Conservation (phyloP, 768 basidiomycete species). For the Collybia mongolica region DNA sequence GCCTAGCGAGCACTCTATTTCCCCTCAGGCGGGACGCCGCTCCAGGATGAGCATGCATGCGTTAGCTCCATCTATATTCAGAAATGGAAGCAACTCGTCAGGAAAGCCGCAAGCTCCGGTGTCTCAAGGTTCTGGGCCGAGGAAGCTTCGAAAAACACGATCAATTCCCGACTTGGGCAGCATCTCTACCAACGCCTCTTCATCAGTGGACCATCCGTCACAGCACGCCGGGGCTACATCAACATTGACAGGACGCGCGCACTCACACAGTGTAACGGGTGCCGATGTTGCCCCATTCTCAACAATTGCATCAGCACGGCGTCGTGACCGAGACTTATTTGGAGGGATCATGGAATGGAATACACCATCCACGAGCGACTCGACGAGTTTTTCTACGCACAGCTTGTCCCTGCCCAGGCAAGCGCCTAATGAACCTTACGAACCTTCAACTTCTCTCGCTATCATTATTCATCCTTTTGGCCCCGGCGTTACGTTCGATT, state of each 20-base stretch:
- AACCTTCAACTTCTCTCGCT: conserved; percentile 19
- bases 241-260: conserved; percentile 50
- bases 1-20: conserved; percentile 33
- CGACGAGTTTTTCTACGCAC: conserved; percentile 32
- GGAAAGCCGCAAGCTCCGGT: conserved; percentile 25
- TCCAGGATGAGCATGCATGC: conserved; percentile 72
- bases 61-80: conserved; percentile 46
- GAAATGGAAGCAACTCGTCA: conserved; percentile 28
- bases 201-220: conserved; percentile 6
- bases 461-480: conserved; percentile 63
- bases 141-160: conserved; percentile 69
- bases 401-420: conserved; percentile 26
- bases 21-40: conserved; percentile 48
- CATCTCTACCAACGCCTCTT: conserved; percentile 22
- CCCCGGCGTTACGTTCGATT: conserved; percentile 57
- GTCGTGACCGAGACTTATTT: conserved; percentile 50
- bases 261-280: conserved; percentile 79
- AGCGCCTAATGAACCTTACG: conserved; percentile 20
- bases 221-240: conserved; percentile 22
- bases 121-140: conserved; percentile 27
- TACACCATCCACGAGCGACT: conserved; percentile 31
- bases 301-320: conserved; percentile 24
- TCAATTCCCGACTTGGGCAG: conserved; percentile 66
- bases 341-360: conserved; percentile 65
- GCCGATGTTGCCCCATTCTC: conserved; percentile 55